A percentile compares a stretch with the other conserved stretches of the same genome.
Evolutionary conservation across 805 yeast species (phyloP).

Genomic region (Candida chilensis): DNA sequence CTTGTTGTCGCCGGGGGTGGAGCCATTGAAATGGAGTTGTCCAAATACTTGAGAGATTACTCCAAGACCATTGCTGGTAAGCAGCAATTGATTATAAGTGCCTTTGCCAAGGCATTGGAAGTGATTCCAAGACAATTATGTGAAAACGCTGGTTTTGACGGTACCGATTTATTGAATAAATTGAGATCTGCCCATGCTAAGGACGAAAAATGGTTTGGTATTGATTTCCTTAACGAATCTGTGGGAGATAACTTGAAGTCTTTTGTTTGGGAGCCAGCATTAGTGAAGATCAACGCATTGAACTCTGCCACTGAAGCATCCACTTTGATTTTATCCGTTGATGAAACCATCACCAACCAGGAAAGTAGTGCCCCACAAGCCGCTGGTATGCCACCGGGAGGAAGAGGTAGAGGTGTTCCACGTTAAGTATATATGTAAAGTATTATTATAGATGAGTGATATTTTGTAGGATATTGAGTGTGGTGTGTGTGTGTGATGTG

Average conservation of each 20-base stretch:
- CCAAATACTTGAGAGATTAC: constrained; percentile 78
- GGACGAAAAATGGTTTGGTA: constrained; percentile 88
- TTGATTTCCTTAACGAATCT: constrained; percentile 78
- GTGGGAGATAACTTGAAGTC: constrained; percentile 77
- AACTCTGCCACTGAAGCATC: constrained; percentile 97
- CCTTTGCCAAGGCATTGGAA: constrained; percentile 92
- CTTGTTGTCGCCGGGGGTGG: constrained; percentile 98
- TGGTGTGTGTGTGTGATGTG: no score
- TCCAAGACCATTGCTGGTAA: constrained; percentile 89
- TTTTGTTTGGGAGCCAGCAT: constrained; percentile 97
- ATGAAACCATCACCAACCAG: constrained; percentile 80
- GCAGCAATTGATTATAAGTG: constrained; percentile 86
- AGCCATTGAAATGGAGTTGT: constrained; percentile 96
- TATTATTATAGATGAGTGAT: no score
- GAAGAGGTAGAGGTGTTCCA: constrained; percentile 59
- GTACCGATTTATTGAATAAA: constrained; percentile 86
- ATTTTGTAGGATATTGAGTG: no score
- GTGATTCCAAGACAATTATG: constrained; percentile 95
- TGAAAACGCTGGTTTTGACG: constrained; percentile 98
- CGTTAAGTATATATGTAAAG: no score
- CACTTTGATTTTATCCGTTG: constrained; percentile 84
- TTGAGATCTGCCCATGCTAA: constrained; percentile 91
- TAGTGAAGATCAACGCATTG: constrained; percentile 89
- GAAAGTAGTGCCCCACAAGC: constrained; percentile 48
- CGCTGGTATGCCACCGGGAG: constrained; percentile 36